phyloP scores from a whole-genome alignment of 1,284 basidiomycete genomes.

The Ceratobasidium sp. region DNA sequence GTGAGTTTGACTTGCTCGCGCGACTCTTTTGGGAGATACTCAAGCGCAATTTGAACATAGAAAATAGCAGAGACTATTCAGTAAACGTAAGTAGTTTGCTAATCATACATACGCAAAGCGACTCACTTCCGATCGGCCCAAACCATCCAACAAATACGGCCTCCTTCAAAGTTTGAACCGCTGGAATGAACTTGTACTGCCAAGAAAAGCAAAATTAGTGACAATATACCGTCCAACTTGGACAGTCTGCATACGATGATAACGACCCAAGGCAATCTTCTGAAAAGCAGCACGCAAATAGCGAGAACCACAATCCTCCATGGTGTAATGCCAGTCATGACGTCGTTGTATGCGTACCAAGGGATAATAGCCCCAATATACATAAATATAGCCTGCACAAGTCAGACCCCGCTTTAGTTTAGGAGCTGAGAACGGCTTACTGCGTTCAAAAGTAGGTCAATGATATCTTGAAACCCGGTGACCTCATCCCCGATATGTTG shows the following conservation, averaged over 20 bases:
- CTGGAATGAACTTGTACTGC: slow-evolving; percentile 36
- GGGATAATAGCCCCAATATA: slow-evolving; percentile 38
- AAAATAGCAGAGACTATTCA: slow-evolving; percentile 24
- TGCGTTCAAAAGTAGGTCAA: slow-evolving; percentile 30
- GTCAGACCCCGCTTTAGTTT: background rate
- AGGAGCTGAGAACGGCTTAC: background rate
- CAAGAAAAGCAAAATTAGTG: background rate
- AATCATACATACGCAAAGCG: background rate
- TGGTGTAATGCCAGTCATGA: slow-evolving; percentile 1
- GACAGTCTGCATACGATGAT: background rate
- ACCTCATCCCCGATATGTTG: slow-evolving; percentile 29
- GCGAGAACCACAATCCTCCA: slow-evolving; percentile 25
- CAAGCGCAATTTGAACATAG: slow-evolving; percentile 29
- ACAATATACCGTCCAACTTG: background rate
- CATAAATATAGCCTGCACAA: slow-evolving; percentile 28
- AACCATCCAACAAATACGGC: slow-evolving; percentile 36
- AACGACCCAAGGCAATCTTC: slow-evolving; percentile 27
- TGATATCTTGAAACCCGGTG: slow-evolving; percentile 35
- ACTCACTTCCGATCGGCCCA: slow-evolving; percentile 31
- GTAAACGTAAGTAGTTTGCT: background rate
- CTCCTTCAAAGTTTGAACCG: slow-evolving; percentile 12
- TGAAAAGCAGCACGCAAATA: slow-evolving; percentile 26
- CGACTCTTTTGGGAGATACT: slow-evolving; percentile 33
- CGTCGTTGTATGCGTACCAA: slow-evolving; percentile 35
- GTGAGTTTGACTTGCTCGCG: slow-evolving; percentile 29